Conservation (phyloP, 352 stramenopile species). For the Pythium vanterpoolii region DNA sequence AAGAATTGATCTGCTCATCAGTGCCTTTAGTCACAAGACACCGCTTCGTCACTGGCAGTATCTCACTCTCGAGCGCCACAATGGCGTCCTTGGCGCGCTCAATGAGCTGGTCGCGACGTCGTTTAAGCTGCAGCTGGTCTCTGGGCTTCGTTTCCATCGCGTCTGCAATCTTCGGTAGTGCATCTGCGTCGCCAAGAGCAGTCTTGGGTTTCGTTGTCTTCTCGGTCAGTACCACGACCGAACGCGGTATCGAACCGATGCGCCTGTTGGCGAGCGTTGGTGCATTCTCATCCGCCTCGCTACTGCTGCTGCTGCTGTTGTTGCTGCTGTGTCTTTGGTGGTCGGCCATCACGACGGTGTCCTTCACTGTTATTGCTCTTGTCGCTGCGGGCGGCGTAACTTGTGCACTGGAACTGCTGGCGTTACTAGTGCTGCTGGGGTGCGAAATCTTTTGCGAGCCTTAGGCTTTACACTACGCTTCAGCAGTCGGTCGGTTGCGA, state of each 20-base stretch:
- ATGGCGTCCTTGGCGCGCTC: constrained; percentile 19
- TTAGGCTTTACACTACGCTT: background rate
- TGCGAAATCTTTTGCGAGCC: background rate
- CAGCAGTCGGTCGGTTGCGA: background rate
- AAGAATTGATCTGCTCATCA: background rate
- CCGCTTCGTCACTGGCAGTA: constrained; percentile 10
- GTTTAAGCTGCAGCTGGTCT: constrained; percentile 9
- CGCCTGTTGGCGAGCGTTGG: constrained; percentile 10
- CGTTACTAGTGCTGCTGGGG: constrained; percentile 14
- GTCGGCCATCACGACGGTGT: background rate
- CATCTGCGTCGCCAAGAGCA: background rate
- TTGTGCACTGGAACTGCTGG: constrained; percentile 26
- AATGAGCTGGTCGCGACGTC: constrained; percentile 20
- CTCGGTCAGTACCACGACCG: background rate
- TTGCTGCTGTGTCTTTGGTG: background rate
- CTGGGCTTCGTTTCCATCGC: constrained; percentile 1
- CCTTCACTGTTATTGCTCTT: constrained; percentile 5
- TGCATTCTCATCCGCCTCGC: constrained; percentile 15
- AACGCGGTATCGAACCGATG: background rate
- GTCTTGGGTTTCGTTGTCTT: background rate
- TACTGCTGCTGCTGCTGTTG: background rate
- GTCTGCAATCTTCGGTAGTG: background rate
- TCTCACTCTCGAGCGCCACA: constrained; percentile 12
- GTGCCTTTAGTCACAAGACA: background rate
- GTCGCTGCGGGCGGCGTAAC: constrained; percentile 14